Percentiles rank a stretch among this genome's conserved stretches.
Evolutionary conservation across 139 green algal species (phyloP).

Genomic region (Deuterostichococcus epilithicus): DNA sequence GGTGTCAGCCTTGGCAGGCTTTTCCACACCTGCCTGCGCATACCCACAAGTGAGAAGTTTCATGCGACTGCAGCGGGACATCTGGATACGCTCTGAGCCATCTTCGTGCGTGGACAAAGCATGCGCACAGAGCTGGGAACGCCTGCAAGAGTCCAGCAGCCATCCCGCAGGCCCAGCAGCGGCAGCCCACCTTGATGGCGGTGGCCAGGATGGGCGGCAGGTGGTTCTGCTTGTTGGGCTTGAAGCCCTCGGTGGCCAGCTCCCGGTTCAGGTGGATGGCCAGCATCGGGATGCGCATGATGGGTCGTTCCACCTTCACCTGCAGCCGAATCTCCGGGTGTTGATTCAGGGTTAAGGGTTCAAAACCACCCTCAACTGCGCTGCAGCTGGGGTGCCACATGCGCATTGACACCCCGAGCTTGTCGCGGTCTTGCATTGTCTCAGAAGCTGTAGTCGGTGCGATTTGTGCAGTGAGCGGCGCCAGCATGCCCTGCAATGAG

Average conservation of each 20-base stretch:
- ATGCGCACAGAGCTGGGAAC: background rate
- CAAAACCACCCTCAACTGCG: too few species aligned
- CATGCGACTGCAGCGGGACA: background rate
- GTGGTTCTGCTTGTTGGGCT: slow-evolving; percentile 88
- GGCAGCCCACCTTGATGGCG: slow-evolving; percentile 29
- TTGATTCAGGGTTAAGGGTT: too few species aligned
- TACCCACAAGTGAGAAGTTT: background rate
- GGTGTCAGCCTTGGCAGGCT: background rate
- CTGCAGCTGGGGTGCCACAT: too few species aligned
- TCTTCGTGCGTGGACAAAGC: background rate
- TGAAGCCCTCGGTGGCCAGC: slow-evolving; percentile 81
- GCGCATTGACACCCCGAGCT: too few species aligned
- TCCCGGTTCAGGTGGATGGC: slow-evolving; percentile 84
- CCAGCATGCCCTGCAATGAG: background rate
- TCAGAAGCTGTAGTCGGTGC: too few species aligned
- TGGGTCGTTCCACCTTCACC: slow-evolving; percentile 64
- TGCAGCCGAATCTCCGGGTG: slow-evolving; percentile 1
- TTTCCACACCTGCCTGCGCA: background rate
- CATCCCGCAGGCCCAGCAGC: too few species aligned
- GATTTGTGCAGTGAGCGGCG: background rate
- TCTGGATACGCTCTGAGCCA: background rate
- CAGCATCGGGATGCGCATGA: slow-evolving; percentile 91
- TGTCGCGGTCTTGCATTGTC: too few species aligned
- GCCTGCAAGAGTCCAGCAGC: background rate
- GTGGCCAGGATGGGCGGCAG: slow-evolving; percentile 82